Conservation (phyloP, 176 grass and related monocot species). For the Musa troglodytarum region DNA sequence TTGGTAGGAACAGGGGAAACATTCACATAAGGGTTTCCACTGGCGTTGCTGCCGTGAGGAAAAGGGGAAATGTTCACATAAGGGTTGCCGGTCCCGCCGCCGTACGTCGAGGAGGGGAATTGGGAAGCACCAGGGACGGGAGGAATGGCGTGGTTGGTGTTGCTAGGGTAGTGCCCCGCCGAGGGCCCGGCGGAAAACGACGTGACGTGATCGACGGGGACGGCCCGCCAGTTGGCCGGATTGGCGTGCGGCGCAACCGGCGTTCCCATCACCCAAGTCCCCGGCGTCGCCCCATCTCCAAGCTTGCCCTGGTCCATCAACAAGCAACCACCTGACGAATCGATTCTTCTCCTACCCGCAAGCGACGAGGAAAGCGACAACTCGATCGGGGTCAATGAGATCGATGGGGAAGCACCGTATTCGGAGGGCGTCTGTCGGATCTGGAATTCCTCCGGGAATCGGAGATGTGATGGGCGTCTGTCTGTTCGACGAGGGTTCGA, state of each 20-base stretch:
- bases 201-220: slow-evolving; percentile 7
- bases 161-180: not conserved
- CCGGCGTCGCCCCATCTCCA: not conserved
- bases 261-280: slow-evolving; percentile 4
- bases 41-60: slow-evolving; percentile 22
- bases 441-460: not conserved
- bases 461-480: not conserved
- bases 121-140: not conserved
- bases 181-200: not conserved
- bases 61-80: not conserved
- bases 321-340: not conserved
- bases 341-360: not conserved
- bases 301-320: not conserved
- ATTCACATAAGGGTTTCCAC: slow-evolving; percentile 47
- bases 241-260: not conserved
- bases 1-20: slow-evolving; percentile 31
- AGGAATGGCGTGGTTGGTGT: not conserved
- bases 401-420: not conserved
- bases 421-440: not conserved
- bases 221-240: not conserved
- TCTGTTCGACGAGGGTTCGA: not conserved
- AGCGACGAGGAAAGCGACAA: not conserved
- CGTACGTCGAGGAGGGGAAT: too few relatives aligned
- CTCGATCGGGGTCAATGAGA: not conserved
- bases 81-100: not conserved